A percentile compares a stretch with the other conserved stretches of the same genome.
Evolutionary conservation across 2,329 filamentous ascomycete genomes (phyloP).

Genomic region (Ceratocystis cubensis): DNA sequence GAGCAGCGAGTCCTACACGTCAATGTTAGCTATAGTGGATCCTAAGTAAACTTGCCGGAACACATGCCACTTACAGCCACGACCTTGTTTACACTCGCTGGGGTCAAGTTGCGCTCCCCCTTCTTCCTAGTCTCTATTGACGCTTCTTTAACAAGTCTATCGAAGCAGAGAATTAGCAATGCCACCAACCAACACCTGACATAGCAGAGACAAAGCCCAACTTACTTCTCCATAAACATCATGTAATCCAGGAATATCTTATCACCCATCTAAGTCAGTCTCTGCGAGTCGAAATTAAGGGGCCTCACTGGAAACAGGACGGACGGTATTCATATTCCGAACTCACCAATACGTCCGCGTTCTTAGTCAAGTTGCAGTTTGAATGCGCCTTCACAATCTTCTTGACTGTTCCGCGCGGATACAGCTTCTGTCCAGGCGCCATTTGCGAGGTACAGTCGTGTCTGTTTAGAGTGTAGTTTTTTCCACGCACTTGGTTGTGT

Average conservation of each 20-base stretch:
- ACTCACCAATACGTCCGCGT: conserved; percentile 66
- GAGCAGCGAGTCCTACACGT: conserved; percentile 45
- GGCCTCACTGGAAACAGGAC: background rate
- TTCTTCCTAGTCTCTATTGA: conserved; percentile 61
- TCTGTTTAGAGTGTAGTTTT: no score
- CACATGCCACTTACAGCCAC: conserved; percentile 47
- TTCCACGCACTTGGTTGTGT: background rate
- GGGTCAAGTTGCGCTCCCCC: conserved; percentile 61
- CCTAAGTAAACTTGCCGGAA: background rate
- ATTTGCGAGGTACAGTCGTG: conserved; percentile 29
- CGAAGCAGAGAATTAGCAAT: background rate
- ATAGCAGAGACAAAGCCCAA: background rate
- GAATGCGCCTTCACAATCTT: conserved; percentile 85
- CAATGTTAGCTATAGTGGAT: conserved; percentile 5
- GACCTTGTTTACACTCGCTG: conserved; percentile 63
- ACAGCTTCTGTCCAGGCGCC: conserved; percentile 58
- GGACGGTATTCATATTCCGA: background rate
- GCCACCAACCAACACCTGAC: background rate
- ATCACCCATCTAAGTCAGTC: background rate
- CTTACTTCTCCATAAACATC: conserved; percentile 60
- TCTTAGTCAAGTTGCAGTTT: conserved; percentile 66
- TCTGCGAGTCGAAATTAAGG: background rate
- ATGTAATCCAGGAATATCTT: conserved; percentile 78
- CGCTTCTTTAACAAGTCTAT: conserved; percentile 66
- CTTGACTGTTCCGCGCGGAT: conserved; percentile 72